These are phyloP conservation scores for Pythium diclinum DNA, from an alignment of 352 stramenopile species.

Conservation along the genomic window DNA sequence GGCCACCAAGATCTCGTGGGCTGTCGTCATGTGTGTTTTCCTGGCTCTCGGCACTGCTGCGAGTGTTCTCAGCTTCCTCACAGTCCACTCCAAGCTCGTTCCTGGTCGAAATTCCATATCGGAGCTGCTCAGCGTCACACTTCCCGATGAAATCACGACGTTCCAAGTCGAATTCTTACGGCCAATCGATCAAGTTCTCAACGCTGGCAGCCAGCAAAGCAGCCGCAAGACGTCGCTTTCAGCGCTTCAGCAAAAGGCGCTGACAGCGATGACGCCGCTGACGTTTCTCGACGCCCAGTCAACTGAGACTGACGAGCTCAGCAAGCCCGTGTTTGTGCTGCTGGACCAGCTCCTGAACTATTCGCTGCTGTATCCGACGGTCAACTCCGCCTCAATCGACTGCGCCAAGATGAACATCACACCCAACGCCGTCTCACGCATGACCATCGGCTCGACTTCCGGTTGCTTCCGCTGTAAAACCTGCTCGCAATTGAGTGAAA, in stretches of 20 bases:
- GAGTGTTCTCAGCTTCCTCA: slow-evolving; percentile 32
- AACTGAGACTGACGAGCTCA: slow-evolving; percentile 30
- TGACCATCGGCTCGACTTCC: slow-evolving; percentile 47
- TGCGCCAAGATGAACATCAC: slow-evolving; percentile 52
- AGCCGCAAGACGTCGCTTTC: slow-evolving; percentile 17
- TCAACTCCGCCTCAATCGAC: slow-evolving; percentile 26
- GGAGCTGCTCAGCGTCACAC: slow-evolving; percentile 25
- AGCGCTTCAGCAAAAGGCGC: slow-evolving; percentile 30
- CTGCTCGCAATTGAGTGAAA: slow-evolving; percentile 36
- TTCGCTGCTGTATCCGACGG: slow-evolving; percentile 51
- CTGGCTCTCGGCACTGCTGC: slow-evolving; percentile 26
- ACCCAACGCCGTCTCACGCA: slow-evolving; percentile 41
- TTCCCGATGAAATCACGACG: slow-evolving; percentile 29
- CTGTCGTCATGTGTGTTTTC: slow-evolving; percentile 32
- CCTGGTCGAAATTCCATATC: slow-evolving; percentile 29
- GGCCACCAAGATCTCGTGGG: slow-evolving; percentile 44
- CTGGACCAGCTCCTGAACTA: slow-evolving; percentile 35
- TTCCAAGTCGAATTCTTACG: slow-evolving; percentile 41
- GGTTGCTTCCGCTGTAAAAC: slow-evolving; percentile 68
- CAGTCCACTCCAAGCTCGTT: slow-evolving; percentile 33
- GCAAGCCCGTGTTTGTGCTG: slow-evolving; percentile 40
- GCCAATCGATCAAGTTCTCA: slow-evolving; percentile 35
- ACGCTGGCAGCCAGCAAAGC: slow-evolving; percentile 14
- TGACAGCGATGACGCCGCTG: slow-evolving; percentile 30
- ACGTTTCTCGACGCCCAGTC: slow-evolving; percentile 51